A percentile compares a stretch with the other conserved stretches of the same genome.
These are phyloP conservation scores for Begonia fuchsioides DNA, from an alignment of 306 rosid genomes.

Conservation along the genomic window DNA sequence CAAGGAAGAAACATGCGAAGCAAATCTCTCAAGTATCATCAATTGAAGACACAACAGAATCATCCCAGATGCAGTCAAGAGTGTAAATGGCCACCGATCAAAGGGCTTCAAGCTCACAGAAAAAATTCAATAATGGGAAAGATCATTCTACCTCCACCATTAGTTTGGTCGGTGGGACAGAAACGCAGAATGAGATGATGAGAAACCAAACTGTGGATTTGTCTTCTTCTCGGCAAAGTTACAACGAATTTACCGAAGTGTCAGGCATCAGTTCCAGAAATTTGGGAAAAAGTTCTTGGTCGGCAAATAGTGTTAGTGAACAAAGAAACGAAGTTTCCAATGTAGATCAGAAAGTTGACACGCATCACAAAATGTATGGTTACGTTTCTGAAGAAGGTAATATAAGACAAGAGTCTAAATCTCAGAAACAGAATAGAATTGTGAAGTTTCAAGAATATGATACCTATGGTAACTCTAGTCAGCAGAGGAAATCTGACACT, in stretches of 20 bases:
- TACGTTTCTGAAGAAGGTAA: slow-evolving; percentile 17
- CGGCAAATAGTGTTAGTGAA: slow-evolving; percentile 15
- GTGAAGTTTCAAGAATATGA: slow-evolving; percentile 26
- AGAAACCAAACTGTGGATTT: slow-evolving; percentile 19
- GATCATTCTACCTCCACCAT: slow-evolving; percentile 24
- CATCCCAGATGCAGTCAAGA: slow-evolving; percentile 23
- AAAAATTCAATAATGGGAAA: slow-evolving; percentile 24
- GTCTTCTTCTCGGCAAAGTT: slow-evolving; percentile 22
- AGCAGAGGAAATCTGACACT: slow-evolving; percentile 15
- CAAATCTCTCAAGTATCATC: slow-evolving; percentile 25
- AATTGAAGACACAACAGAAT: slow-evolving; percentile 23
- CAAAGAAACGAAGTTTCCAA: slow-evolving; percentile 30
- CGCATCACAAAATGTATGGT: slow-evolving; percentile 12
- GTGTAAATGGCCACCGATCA: slow-evolving; percentile 20
- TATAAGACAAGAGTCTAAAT: slow-evolving; percentile 12
- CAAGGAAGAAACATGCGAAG: slow-evolving; percentile 61
- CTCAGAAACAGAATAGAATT: slow-evolving; percentile 20
- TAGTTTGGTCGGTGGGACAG: slow-evolving; percentile 18
- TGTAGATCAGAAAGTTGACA: slow-evolving; percentile 17
- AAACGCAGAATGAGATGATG: slow-evolving; percentile 24
- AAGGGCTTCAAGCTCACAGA: slow-evolving; percentile 30
- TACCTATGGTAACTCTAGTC: slow-evolving; percentile 21
- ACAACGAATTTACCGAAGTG: slow-evolving; percentile 19
- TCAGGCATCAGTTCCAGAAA: slow-evolving; percentile 18
- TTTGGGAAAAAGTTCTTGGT: slow-evolving; percentile 16